A percentile compares a stretch with the other conserved stretches of the same genome.
Conservation (phyloP, 129 eudicot species). For the Rutidosis leptorrhynchoides region DNA sequence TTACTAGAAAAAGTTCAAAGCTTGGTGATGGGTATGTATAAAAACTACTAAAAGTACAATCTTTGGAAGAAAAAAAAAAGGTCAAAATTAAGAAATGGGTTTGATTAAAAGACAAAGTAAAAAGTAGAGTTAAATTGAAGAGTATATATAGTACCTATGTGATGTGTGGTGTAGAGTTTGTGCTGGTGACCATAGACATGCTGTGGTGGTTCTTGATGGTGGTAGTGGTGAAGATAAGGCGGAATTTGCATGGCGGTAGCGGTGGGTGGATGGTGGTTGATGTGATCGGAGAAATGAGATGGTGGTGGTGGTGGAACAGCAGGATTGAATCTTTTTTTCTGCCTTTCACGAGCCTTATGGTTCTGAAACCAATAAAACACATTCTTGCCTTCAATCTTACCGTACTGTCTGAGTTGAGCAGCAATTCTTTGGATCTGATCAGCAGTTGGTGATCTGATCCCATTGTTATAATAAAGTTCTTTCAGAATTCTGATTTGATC, state of each 20-base stretch:
- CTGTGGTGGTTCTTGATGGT: constrained; percentile 29
- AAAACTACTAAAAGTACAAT: background rate
- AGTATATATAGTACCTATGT: constrained; percentile 23
- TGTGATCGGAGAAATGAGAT: constrained; percentile 22
- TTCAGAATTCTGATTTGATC: constrained; percentile 89
- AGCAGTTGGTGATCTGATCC: constrained; percentile 83
- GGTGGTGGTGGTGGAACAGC: constrained; percentile 21
- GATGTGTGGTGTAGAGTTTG: constrained; percentile 41
- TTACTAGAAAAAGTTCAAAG: background rate
- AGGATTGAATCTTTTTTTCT: constrained; percentile 77
- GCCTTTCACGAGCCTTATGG: constrained; percentile 96
- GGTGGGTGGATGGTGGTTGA: constrained; percentile 31
- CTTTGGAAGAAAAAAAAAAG: background rate
- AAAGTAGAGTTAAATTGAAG: background rate
- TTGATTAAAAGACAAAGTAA: constrained; percentile 1
- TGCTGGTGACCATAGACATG: constrained; percentile 32
- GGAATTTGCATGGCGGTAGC: constrained; percentile 32
- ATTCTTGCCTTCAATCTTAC: constrained; percentile 98
- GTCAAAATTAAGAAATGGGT: background rate
- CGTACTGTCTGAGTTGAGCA: constrained; percentile 84
- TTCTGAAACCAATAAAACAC: constrained; percentile 99
- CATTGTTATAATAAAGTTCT: constrained; percentile 94
- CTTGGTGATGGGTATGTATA: constrained; percentile 5
- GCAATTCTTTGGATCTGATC: constrained; percentile 95
- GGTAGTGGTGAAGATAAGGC: constrained; percentile 24